Percentiles rank a stretch among this genome's conserved stretches.
These are phyloP conservation scores for Mortierella sp. DNA, from an alignment of 371 early-diverging fungal species.

Conservation along the genomic window DNA sequence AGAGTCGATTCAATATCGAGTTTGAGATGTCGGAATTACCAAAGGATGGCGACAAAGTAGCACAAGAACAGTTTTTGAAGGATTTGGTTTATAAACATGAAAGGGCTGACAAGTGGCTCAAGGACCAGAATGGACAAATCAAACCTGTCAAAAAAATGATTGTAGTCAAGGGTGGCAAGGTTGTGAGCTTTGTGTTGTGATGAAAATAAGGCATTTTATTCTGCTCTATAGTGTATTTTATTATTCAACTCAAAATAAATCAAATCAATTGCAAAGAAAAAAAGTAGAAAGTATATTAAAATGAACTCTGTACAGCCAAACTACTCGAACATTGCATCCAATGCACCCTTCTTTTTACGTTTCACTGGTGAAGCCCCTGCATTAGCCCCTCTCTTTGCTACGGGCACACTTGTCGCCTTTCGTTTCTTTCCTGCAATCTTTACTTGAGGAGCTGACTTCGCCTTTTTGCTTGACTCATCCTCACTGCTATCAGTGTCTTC, in stretches of 20 bases:
- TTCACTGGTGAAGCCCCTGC: not conserved
- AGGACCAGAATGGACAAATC: constrained; percentile 48
- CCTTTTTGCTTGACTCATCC: not conserved
- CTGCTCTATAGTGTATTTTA: no score
- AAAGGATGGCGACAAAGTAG: constrained; percentile 63
- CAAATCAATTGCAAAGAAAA: no score
- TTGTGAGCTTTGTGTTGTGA: constrained; percentile 80
- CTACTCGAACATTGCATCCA: not conserved
- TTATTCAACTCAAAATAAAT: no score
- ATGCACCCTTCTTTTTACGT: not conserved
- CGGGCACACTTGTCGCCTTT: not conserved
- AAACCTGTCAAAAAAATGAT: constrained; percentile 72
- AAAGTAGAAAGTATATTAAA: no score
- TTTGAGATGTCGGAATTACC: constrained; percentile 58
- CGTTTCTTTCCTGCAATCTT: constrained; percentile 2
- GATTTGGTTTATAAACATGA: constrained; percentile 42
- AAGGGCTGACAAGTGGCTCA: constrained; percentile 63
- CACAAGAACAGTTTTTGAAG: constrained; percentile 60
- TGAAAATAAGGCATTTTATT: not conserved
- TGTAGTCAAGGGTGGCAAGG: constrained; percentile 79
- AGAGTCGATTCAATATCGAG: constrained; percentile 76
- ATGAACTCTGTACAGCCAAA: no score
- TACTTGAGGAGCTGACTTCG: not conserved
- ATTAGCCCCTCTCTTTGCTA: not conserved
- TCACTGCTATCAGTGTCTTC: not conserved